A percentile compares a stretch with the other conserved stretches of the same genome.
Conservation (phyloP, 2,329 filamentous ascomycete species). For the Byssochlamys sp. region DNA sequence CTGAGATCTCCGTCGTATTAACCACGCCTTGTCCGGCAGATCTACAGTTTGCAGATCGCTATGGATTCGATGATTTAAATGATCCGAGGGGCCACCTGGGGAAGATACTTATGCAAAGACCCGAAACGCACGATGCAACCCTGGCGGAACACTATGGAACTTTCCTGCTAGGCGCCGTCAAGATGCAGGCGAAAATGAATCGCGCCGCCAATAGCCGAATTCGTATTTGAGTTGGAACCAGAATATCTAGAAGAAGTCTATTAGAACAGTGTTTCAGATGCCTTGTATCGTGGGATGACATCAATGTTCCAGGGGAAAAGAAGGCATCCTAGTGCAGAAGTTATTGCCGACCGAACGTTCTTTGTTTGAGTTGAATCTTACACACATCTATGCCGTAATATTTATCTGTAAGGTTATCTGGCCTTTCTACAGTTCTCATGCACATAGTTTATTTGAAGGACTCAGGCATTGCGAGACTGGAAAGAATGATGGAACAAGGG, state of each 20-base stretch:
- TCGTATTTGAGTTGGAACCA: slow-evolving; percentile 41
- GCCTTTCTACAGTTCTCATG: slow-evolving; percentile 38
- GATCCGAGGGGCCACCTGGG: slow-evolving; percentile 30
- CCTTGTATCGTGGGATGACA: slow-evolving; percentile 33
- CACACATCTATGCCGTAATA: slow-evolving; percentile 38
- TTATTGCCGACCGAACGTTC: slow-evolving; percentile 29
- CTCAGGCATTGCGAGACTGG: slow-evolving; percentile 32
- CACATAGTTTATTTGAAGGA: slow-evolving; percentile 46
- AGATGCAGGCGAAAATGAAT: slow-evolving; percentile 27
- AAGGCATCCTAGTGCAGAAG: slow-evolving; percentile 36
- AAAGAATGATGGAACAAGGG: slow-evolving; percentile 17
- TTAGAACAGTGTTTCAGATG: slow-evolving; percentile 19
- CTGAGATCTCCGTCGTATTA: background rate
- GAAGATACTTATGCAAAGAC: slow-evolving; percentile 36
- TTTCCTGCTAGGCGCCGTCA: slow-evolving; percentile 32
- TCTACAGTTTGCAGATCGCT: slow-evolving; percentile 36
- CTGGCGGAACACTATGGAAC: slow-evolving; percentile 33
- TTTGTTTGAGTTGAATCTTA: slow-evolving; percentile 21
- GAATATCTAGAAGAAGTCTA: slow-evolving; percentile 38
- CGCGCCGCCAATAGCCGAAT: slow-evolving; percentile 32
- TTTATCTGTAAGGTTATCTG: slow-evolving; percentile 25
- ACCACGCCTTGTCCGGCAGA: slow-evolving; percentile 2
- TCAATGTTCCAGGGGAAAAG: slow-evolving; percentile 26
- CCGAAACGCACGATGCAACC: slow-evolving; percentile 37
- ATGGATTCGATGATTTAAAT: slow-evolving; percentile 38